Base-by-base conservation (phyloP, 2,329 filamentous ascomycete genomes). In the Claviceps humidiphila region DNA sequence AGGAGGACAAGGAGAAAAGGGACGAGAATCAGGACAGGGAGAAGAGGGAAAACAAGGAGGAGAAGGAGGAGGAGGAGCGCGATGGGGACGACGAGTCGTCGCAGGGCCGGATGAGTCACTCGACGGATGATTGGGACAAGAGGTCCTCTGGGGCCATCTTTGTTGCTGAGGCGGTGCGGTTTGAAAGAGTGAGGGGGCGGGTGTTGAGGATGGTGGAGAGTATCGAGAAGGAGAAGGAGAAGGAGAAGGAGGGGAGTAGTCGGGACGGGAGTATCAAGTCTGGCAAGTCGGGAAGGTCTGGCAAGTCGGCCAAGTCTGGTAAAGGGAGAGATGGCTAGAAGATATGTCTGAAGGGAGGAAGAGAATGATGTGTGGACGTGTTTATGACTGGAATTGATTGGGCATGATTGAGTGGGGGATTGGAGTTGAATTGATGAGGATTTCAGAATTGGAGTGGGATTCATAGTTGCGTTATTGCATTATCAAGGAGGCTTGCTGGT, bases 131-230 rank as follows among this genome's bases (percentile, higher is more conserved):
- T 20, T 64, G 64, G 38, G 58, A 63, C 49, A 57, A 61, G 14
- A 60, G 62, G 13, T 60, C 61, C 17, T 66, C 65, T 9, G 64
- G 67, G 39, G 64, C 64, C 16, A 56, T 71, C 30, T 67, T 71
- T 48, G 74, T 70, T 20, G 76, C 75, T 3, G 69, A 77, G 60
- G 72, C 69, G n/a, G 66, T 78, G 49, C 64, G 63, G 43, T 55
- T 72, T 22, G 67, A 71, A 57, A 63, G 63, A 53, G 69, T 73
- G 9, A 61, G 66, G 57, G 73, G 72, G 14, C 63, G 71, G 39
- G 78, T 81, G 30, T 61, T 77, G 47, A 69, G 71, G 46, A 78
- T 81, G 75, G 76, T 81, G 41, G 71, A 80, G 58, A 72, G 66
- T 54, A 70, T 81, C 54, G 78, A 81, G 68, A 70, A 63, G 14